Conservation (phyloP, 192 early-diverging fungal species). For the Chytriomyces confervae region DNA sequence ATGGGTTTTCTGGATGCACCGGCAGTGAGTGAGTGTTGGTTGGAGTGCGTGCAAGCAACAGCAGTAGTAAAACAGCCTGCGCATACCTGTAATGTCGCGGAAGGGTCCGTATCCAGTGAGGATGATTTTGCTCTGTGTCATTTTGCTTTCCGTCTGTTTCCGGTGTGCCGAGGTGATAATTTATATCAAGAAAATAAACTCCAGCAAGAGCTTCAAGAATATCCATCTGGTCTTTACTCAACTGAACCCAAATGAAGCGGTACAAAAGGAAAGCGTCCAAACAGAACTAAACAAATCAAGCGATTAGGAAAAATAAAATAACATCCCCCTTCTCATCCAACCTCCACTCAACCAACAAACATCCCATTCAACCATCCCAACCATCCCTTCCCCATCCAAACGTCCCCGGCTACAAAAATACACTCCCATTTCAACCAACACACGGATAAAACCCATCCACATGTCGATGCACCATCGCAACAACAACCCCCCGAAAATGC, state of each 20-base stretch:
- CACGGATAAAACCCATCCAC: constrained; percentile 1
- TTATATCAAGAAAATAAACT: too few species aligned
- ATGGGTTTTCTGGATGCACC: constrained; percentile 11
- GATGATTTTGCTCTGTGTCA: constrained; percentile 2
- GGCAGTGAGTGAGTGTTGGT: background rate
- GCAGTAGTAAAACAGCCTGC: background rate
- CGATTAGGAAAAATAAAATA: too few species aligned
- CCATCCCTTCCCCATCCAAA: too few species aligned
- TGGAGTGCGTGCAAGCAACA: background rate
- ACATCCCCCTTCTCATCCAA: too few species aligned
- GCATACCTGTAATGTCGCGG: constrained; percentile 21
- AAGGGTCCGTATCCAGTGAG: constrained; percentile 29
- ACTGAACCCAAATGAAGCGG: too few species aligned
- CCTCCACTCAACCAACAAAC: too few species aligned
- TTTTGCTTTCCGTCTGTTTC: background rate
- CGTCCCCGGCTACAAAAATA: background rate
- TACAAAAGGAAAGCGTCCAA: too few species aligned
- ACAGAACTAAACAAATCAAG: too few species aligned
- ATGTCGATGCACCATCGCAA: constrained; percentile 17
- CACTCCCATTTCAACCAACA: background rate
- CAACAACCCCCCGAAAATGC: constrained; percentile 21
- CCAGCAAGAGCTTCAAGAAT: too few species aligned
- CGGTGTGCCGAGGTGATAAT: too few species aligned
- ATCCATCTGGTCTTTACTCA: too few species aligned
- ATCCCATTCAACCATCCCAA: too few species aligned